Base-by-base conservation (phyloP, 2,329 filamentous ascomycete genomes). In the Chaetomiaceae sp. region DNA sequence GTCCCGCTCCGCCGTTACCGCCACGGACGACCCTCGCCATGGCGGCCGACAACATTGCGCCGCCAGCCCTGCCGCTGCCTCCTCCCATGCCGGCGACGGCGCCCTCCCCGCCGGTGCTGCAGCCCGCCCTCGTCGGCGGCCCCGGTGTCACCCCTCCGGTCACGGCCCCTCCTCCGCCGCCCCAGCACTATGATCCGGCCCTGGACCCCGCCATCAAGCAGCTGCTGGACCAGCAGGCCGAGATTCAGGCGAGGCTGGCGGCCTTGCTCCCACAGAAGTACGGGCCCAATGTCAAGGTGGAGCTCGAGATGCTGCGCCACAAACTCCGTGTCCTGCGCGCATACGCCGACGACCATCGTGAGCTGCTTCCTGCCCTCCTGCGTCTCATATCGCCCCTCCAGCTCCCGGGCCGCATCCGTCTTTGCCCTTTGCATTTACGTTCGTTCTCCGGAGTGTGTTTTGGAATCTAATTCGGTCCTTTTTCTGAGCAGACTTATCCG, bases 281-380 rank as follows among this genome's bases (percentile, higher is more conserved):
- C 63, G 68, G 68, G 38, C 66, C 70, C 42, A 70, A 76, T 58
- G 62, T 69, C 54, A 68, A 67, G 50, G 52, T 68, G 39, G 76
- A 80, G 64, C 64, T 77, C 22, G 67, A 70, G 42, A 76, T 78
- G 72, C 64, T 81, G 56, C 74, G 72, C 49, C 70, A 76, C 61
- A 80, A 79, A 61, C 64, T 73, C 45, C 70, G 67, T 48, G 67
- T 71, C 35, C 64, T 80, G 47, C 69, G 73, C 55, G 62, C 64
- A 45, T 73, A 73, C 60, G 68, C 69, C 43, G 66, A 71, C 52
- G 68, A 67, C 49, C 68, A 75, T 58, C 69, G 76, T 79, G 66
- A 65, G 70, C 65, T 57, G 55, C 38, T 20, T 37, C 30, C 22
- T 42, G 34, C 38, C 42, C 40, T 47, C 14, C 49, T 11, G 38